A percentile compares a stretch with the other conserved stretches of the same genome.
Conservation (phyloP, 1,139 yeast species). For the Yamadazyma atlantica region DNA sequence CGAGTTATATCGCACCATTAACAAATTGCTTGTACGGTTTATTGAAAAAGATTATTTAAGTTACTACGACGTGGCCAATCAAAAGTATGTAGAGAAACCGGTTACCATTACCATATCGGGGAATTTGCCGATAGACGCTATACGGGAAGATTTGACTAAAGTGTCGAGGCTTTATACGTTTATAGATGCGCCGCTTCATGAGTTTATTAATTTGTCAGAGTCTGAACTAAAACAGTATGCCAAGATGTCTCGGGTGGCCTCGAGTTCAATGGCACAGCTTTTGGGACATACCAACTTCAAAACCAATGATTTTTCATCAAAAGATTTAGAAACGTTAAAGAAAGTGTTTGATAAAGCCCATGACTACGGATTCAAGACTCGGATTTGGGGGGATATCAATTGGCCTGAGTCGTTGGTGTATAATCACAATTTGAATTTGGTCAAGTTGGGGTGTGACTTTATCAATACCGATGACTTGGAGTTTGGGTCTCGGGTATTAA, state of each 20-base stretch:
- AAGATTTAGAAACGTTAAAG: constrained; percentile 21
- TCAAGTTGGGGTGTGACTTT: constrained; percentile 34
- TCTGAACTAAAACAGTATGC: constrained; percentile 21
- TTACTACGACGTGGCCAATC: constrained; percentile 27
- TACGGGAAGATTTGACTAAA: constrained; percentile 20
- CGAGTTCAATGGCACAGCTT: constrained; percentile 32
- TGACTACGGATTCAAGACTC: constrained; percentile 33
- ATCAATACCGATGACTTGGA: constrained; percentile 40
- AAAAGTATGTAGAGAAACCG: constrained; percentile 32
- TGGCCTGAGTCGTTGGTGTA: constrained; percentile 37
- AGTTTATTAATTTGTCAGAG: constrained; percentile 19
- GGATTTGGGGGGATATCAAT: constrained; percentile 45
- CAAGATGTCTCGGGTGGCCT: constrained; percentile 34
- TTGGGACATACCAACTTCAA: constrained; percentile 23
- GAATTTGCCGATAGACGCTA: constrained; percentile 34
- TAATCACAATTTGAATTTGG: constrained; percentile 28
- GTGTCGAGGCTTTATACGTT: constrained; percentile 28
- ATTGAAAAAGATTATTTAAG: constrained; percentile 35
- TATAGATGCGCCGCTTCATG: constrained; percentile 38
- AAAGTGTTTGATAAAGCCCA: constrained; percentile 32
- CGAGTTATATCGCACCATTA: constrained; percentile 30
- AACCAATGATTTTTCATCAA: constrained; percentile 19
- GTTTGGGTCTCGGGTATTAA: constrained; percentile 6
- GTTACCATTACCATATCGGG: constrained; percentile 43
- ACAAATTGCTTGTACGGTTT: constrained; percentile 30